Conservation (phyloP, 495 filamentous ascomycete genomes). For the Recurvomyces mirabilis region DNA sequence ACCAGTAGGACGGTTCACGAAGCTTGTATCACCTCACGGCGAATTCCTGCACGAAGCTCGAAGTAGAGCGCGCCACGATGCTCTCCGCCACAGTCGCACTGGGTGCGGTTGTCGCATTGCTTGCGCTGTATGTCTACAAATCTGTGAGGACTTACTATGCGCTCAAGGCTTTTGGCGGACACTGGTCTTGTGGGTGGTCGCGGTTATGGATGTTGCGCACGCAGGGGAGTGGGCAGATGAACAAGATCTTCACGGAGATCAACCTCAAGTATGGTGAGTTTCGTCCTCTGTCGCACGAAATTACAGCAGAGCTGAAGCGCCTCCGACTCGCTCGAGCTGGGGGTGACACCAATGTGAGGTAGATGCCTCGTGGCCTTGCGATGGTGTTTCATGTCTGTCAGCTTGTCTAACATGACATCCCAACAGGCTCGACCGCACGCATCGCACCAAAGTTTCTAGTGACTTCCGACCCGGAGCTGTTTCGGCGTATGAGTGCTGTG, state of each 20-base stretch:
- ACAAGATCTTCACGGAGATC: slow-evolving; percentile 21
- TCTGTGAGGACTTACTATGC: slow-evolving; percentile 16
- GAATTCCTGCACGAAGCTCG: slow-evolving; percentile 10
- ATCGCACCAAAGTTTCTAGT: slow-evolving; percentile 35
- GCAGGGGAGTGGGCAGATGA: slow-evolving; percentile 23
- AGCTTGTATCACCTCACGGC: not conserved
- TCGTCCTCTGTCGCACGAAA: too few relatives aligned
- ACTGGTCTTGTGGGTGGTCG: slow-evolving; percentile 21
- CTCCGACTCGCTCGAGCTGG: too few relatives aligned
- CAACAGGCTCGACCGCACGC: slow-evolving; percentile 32
- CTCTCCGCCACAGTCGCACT: slow-evolving; percentile 12
- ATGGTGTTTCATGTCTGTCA: not conserved
- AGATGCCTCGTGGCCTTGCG: too few relatives aligned
- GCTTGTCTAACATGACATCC: not conserved
- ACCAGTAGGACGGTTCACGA: slow-evolving; percentile 3
- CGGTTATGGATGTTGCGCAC: slow-evolving; percentile 23
- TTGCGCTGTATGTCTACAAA: slow-evolving; percentile 13
- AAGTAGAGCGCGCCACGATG: slow-evolving; percentile 1
- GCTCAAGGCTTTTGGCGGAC: slow-evolving; percentile 22
- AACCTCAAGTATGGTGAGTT: slow-evolving; percentile 25
- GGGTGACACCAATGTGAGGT: too few relatives aligned
- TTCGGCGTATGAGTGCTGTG: slow-evolving; percentile 31
- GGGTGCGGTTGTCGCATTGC: slow-evolving; percentile 9
- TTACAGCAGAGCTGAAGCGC: too few relatives aligned
- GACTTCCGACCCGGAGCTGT: slow-evolving; percentile 35